Evolutionary conservation across 2,329 filamentous ascomycete species (phyloP), one percentile per base, ranked within the genome.

Genomic region (Fusarium luffae): DNA sequence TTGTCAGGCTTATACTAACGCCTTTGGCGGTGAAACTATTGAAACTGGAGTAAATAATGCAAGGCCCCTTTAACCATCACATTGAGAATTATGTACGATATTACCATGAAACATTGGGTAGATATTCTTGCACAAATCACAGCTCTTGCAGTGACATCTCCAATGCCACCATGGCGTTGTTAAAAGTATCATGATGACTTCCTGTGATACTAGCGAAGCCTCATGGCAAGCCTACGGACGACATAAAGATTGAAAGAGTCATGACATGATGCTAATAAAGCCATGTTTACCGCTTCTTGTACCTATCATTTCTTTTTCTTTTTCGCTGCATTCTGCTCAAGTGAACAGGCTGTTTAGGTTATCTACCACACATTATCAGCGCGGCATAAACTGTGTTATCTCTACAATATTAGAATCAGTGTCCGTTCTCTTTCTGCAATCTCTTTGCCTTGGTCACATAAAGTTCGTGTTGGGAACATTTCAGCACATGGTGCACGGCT

Each of bases 1-100:
- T 12, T 71, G 41, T 71, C 48, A 0, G 0, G 10, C 7, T 11
- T 21, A 6, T 27, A 32, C 65, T 59, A 71, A 70, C 61, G 66
- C 58, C 57, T 21, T 70, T 72, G 58, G 57, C 59, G 59, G 58
- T 63, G 71, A 68, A 58, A 71, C 71, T 68, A 71, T 70, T 60
- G 60, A 55, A 69, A 68, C 58, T 44, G 67, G 67, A 54, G 68
- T 37, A 68, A 68, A 56, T 64, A 68, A 70, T 70, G 63, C 63
- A 70, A 56, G 55, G 25, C 61, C 57, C 55, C 50, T 66, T 72
- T 62, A 62, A 60, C 48, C 48, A 47, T 51, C 51, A 47, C 55
- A 37, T 52, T 62, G 32, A 41, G 18, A 30, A 42, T 56, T 66
- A 48, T 48, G 56, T 47, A 60, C 37, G 28, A 19, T 40, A 28